Percentiles rank a stretch among this genome's conserved stretches.
Evolutionary conservation across 2,329 filamentous ascomycete species (phyloP).

Genomic region (Byssoonygena ceratinophila): DNA sequence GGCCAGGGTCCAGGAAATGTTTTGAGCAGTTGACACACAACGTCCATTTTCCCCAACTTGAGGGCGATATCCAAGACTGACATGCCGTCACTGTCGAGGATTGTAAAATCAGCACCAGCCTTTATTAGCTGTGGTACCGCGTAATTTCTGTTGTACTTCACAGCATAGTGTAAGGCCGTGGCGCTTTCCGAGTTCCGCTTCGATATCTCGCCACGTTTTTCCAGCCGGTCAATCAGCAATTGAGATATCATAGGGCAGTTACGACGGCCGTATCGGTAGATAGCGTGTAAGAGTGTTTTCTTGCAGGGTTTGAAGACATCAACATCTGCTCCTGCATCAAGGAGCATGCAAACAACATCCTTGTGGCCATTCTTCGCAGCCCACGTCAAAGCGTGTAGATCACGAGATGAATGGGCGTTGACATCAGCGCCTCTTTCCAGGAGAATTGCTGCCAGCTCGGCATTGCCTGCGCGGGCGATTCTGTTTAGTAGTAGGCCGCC

Average conservation of each 20-base stretch:
- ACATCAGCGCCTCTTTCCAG: constrained; percentile 5
- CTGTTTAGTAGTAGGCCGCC: constrained; percentile 1
- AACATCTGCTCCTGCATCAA: constrained; percentile 20
- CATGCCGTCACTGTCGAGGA: constrained; percentile 1
- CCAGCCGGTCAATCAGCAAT: constrained; percentile 3
- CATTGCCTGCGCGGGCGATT: constrained; percentile 4
- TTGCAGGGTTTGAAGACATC: constrained; percentile 15
- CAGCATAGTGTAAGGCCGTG: constrained; percentile 4
- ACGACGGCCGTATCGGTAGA: neutral
- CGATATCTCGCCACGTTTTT: constrained; percentile 3
- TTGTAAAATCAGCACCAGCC: constrained; percentile 4
- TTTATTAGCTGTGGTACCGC: constrained; percentile 7
- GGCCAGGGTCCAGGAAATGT: constrained; percentile 7
- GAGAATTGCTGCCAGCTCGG: neutral
- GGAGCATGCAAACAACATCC: constrained; percentile 21
- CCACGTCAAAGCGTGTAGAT: constrained; percentile 5
- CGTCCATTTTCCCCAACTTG: neutral
- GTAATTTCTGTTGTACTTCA: constrained; percentile 4
- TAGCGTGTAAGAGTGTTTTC: neutral
- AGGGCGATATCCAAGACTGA: constrained; percentile 7
- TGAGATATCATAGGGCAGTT: constrained; percentile 3
- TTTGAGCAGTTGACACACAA: neutral
- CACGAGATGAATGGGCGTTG: neutral
- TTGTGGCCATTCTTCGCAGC: constrained; percentile 21
- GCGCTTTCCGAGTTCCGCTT: neutral